Conservation (phyloP, 805 yeast genomes). For the Kluyveromyces nonfermentans region DNA sequence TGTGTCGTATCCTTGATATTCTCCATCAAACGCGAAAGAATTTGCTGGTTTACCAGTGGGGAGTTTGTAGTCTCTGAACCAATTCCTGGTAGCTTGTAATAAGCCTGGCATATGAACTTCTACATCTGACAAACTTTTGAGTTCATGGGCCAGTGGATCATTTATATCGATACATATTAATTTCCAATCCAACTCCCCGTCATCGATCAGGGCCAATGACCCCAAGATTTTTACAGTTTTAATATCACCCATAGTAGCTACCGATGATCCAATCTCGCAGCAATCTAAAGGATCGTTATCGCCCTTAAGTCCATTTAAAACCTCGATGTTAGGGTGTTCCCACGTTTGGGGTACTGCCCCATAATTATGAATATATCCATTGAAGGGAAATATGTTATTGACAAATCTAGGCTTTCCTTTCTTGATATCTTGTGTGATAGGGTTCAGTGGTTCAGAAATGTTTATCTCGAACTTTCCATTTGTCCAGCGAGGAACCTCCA, state of each 20-base stretch:
- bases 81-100: conserved; percentile 53
- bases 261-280: conserved; percentile 70
- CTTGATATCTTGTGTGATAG: conserved; percentile 71
- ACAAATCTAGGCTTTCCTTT: conserved; percentile 70
- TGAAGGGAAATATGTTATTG: conserved; percentile 69
- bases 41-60: conserved; percentile 77
- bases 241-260: conserved; percentile 53
- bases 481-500: conserved; percentile 74
- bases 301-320: conserved; percentile 48
- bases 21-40: conserved; percentile 65
- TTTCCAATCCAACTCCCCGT: conserved; percentile 97
- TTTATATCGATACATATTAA: conserved; percentile 58
- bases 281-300: conserved; percentile 96
- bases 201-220: conserved; percentile 72
- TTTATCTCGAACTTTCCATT: conserved; percentile 78
- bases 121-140: conserved; percentile 61
- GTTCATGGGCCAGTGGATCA: conserved; percentile 53
- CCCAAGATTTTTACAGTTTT: conserved; percentile 64
- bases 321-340: conserved; percentile 78
- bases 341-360: conserved; percentile 92
- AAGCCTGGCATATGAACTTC: conserved; percentile 61
- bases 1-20: conserved; percentile 46
- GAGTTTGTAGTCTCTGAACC: conserved; percentile 79
- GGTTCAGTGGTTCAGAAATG: conserved; percentile 50
- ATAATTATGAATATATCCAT: conserved; percentile 80